Base-by-base conservation (phyloP, 73 alveolate genomes). In the Tetrahymena borealis region DNA sequence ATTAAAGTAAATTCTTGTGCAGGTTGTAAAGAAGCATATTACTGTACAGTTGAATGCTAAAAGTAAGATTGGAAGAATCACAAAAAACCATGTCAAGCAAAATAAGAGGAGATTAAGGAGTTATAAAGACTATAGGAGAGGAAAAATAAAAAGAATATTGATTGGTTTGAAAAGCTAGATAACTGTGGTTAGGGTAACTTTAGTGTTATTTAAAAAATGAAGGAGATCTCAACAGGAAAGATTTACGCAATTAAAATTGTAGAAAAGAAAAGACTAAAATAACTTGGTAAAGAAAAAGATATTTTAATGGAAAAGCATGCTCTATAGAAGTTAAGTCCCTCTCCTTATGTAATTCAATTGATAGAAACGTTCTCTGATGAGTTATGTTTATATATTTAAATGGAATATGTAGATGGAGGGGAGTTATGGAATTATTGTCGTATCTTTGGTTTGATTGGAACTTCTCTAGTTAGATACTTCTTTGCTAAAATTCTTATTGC, bases 221-320 rank as follows among this genome's bases (percentile, higher is more conserved):
- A 91, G 79, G 97, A 95, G 78, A 60, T 91, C 35, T 90, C 79
- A 78, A 93, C 95, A 32, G 94, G 96, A 32, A 85, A 95, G 39
- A 16, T 91, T 12, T 95, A 39, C 90, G 97, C 97, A 3, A 39
- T 95, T 43, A 95, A 95, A 37, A 43, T 39, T 35, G 37, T 95
- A 32, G 79, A 94, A 36, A 95, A 95, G 41, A 38, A 91, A 78
- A 95, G 93, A 91, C 36, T 93, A 10, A 43, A 91, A 16, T 91
- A 95, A 91, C 93, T 95, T 2, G 78, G 91, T 16, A 95, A 95
- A 39, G 96, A 95, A 41, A 94, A 94, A 42, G 97, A 95, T 79
- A 91, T 95, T 12, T 35, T 93, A 77, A 95, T 95, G 97, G 97
- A 95, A 94, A 95, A 95, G 77, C 97, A 95, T 93, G 96, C 91